Evolutionary conservation across 805 yeast genomes (phyloP).

Genomic region (Priceomyces carsonii): DNA sequence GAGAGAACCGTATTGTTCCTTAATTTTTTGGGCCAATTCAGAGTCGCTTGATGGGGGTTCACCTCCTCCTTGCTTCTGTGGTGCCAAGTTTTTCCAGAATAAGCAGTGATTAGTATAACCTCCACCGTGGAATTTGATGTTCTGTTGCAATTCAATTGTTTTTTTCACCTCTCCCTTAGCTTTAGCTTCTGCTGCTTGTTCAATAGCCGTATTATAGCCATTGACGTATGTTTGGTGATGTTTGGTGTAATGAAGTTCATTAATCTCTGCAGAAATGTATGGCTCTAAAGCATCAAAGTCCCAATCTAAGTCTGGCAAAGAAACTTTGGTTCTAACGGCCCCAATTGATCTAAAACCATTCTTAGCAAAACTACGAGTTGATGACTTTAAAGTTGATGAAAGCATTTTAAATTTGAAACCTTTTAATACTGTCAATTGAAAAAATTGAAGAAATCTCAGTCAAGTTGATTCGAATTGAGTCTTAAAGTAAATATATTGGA

Average conservation of each 20-base stretch:
- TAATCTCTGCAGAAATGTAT: conserved; percentile 45
- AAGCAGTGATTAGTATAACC: conserved; percentile 52
- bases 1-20: conserved; percentile 45
- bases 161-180: conserved; percentile 40
- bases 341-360: conserved; percentile 14
- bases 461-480: conserved; percentile 4
- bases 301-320: conserved; percentile 48
- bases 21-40: conserved; percentile 38
- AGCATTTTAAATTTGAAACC: conserved; percentile 11
- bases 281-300: conserved; percentile 50
- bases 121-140: conserved; percentile 52
- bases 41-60: conserved; percentile 49
- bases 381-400: conserved; percentile 15
- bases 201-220: conserved; percentile 47
- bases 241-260: conserved; percentile 49
- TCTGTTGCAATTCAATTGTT: conserved; percentile 44
- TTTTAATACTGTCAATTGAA: neutral
- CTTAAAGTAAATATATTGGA: conserved; percentile 2
- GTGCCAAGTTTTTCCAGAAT: conserved; percentile 52
- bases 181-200: conserved; percentile 36
- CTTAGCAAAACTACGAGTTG: conserved; percentile 11
- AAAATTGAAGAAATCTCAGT: neutral
- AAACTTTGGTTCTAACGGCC: conserved; percentile 28
- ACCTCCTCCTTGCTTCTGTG: conserved; percentile 55
- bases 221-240: conserved; percentile 53